Evolutionary conservation across 1,284 basidiomycete genomes (phyloP).

Genomic region (Malassezia vespertilionis): DNA sequence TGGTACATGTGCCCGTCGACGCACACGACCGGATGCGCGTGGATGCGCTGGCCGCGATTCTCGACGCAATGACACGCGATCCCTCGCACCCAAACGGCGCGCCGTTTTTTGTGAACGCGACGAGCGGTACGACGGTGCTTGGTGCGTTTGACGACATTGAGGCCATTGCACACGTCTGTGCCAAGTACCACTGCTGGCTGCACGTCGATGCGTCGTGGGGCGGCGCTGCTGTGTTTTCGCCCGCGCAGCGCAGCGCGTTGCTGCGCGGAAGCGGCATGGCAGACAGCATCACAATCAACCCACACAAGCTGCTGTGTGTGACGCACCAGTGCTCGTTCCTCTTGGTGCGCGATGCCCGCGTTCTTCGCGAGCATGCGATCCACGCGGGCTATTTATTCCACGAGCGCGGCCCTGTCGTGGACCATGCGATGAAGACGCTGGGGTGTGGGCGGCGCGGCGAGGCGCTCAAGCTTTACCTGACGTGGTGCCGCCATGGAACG

Average conservation of each 20-base stretch:
- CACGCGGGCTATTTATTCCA: slow-evolving; percentile 50
- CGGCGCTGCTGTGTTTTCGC: slow-evolving; percentile 47
- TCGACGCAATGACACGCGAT: slow-evolving; percentile 15
- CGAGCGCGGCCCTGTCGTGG: slow-evolving; percentile 4
- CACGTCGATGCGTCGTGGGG: slow-evolving; percentile 50
- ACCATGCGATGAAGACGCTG: slow-evolving; percentile 40
- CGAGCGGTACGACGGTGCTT: slow-evolving; percentile 49
- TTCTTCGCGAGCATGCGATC: slow-evolving; percentile 46
- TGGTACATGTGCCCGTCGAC: slow-evolving; percentile 45
- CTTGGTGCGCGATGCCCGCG: slow-evolving; percentile 39
- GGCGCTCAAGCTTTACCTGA: slow-evolving; percentile 49
- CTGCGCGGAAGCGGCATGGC: slow-evolving; percentile 41
- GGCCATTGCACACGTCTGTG: slow-evolving; percentile 39
- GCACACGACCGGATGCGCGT: slow-evolving; percentile 30
- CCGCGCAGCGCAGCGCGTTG: slow-evolving; percentile 16
- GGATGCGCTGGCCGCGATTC: slow-evolving; percentile 20
- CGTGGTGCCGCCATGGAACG: slow-evolving; percentile 48
- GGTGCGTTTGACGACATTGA: slow-evolving; percentile 48
- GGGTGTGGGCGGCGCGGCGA: slow-evolving; percentile 49
- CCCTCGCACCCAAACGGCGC: slow-evolving; percentile 17
- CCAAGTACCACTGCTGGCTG: slow-evolving; percentile 41
- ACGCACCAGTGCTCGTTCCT: slow-evolving; percentile 49
- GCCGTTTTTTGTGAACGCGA: slow-evolving; percentile 50
- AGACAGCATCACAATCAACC: slow-evolving; percentile 48
- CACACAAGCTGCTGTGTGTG: slow-evolving; percentile 49